Base-by-base conservation (phyloP, 139 green algal genomes). In the Chlorella sp. region DNA sequence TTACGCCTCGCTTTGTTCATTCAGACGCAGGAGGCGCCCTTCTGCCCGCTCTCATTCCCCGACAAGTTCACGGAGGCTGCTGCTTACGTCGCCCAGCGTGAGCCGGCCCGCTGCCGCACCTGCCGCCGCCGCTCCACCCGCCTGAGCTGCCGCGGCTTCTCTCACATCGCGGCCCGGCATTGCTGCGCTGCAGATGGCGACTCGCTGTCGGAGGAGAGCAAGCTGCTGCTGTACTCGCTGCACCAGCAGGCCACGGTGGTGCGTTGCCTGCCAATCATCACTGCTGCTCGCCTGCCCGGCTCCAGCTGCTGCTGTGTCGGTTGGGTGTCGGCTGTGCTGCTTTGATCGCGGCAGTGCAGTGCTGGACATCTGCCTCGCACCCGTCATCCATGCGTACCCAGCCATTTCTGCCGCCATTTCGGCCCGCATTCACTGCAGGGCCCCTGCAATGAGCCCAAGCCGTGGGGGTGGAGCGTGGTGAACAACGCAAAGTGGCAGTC, bases 391-490 rank as follows among this genome's bases (percentile, higher is more conserved):
- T 3, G 38, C n/a, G n/a, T n/a, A n/a, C n/a, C n/a, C n/a, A n/a
- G n/a, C n/a, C n/a, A n/a, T n/a, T n/a, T n/a, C n/a, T n/a, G n/a
- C n/a, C n/a, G n/a, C n/a, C n/a, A n/a, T n/a, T n/a, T n/a, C n/a
- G n/a, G n/a, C n/a, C 6, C 64, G 20, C 64, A 4, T 40, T 28
- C 64, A 28, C n/a, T 69, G 67, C 76, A 91, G 26, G 96, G 96
- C 0, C 92, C 95, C 19, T 97, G 93, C 93, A 97, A 90, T 24
- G 90, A 92, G 22, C 73, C 91, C 41, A 96, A 96, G 89, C 96
- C 96, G 20, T 98, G 96, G 93, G 91, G 90, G 0, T 98, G 94
- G 94, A 96, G 97, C 68, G 90, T 95, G 40, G 92, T 96, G 46
- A 95, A 97, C 89, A 90, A 87, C 54, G 94, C 96, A 2, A 98